These are phyloP conservation scores for Fonsecaea pedrosoi DNA, from an alignment of 2,329 filamentous ascomycete genomes.

Conservation along the genomic window DNA sequence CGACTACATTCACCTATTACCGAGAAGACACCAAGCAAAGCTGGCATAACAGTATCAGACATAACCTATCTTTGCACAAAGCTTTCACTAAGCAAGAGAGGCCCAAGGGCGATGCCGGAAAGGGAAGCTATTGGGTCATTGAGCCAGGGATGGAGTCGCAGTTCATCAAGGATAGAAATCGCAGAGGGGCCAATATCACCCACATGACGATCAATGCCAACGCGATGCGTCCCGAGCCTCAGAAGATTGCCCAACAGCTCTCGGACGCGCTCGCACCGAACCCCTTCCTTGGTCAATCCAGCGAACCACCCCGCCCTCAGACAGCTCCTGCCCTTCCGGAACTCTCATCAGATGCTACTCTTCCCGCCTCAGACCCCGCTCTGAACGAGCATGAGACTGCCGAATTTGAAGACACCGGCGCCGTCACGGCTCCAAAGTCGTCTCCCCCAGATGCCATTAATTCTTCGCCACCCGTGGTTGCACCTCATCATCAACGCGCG, in stretches of 20 bases:
- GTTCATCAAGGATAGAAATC: conserved; percentile 83
- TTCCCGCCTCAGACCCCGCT: conserved; percentile 72
- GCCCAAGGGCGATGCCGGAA: conserved; percentile 95
- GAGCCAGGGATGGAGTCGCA: conserved; percentile 85
- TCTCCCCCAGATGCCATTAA: conserved; percentile 68
- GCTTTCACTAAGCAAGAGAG: conserved; percentile 94
- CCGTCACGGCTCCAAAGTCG: conserved; percentile 48
- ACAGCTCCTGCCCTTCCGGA: conserved; percentile 52
- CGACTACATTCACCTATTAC: conserved; percentile 92
- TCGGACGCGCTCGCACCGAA: conserved; percentile 34
- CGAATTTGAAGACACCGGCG: conserved; percentile 50
- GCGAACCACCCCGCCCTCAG: conserved; percentile 42
- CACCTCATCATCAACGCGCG: conserved; percentile 66
- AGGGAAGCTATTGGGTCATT: conserved; percentile 97
- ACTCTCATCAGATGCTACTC: conserved; percentile 77
- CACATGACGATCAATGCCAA: conserved; percentile 54
- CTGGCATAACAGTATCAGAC: conserved; percentile 99
- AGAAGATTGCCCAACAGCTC: conserved; percentile 36
- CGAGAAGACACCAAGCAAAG: conserved; percentile 73
- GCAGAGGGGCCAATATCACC: conserved; percentile 43
- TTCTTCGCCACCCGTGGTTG: conserved; percentile 84
- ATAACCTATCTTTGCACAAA: conserved; percentile 97
- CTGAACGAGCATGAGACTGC: conserved; percentile 59
- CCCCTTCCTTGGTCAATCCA: conserved; percentile 43
- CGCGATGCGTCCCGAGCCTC: conserved; percentile 33